A percentile compares a stretch with the other conserved stretches of the same genome.
phyloP scores from a whole-genome alignment of 306 rosid species.

The Fagus sylvatica region DNA sequence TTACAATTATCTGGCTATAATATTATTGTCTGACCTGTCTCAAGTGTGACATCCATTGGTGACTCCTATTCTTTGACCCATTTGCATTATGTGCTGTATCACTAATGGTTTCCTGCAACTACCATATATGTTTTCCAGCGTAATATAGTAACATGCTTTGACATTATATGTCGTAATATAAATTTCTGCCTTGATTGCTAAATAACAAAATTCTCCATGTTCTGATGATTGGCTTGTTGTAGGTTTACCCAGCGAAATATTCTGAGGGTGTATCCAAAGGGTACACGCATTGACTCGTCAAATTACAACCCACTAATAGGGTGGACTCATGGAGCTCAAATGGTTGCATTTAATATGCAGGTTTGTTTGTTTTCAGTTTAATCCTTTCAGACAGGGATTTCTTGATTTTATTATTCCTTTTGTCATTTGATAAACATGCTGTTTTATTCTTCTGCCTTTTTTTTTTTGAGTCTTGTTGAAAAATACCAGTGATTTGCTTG shows the following conservation, averaged over 20 bases:
- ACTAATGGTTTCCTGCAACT: not conserved
- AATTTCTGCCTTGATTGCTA: not conserved
- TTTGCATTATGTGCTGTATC: conserved; percentile 4
- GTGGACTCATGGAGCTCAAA: conserved; percentile 98
- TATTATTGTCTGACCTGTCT: not conserved
- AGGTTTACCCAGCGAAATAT: conserved; percentile 96
- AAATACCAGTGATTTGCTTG: not conserved
- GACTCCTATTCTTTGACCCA: conserved; percentile 9
- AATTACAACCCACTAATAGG: conserved; percentile 95
- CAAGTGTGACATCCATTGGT: conserved; percentile 8
- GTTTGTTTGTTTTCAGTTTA: conserved; percentile 33
- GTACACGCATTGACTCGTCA: conserved; percentile 89
- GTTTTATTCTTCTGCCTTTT: not conserved
- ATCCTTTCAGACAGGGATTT: not conserved
- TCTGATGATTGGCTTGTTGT: conserved; percentile 24
- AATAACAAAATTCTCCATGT: not conserved
- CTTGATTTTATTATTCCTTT: not conserved
- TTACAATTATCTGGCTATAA: not conserved
- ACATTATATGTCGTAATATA: not conserved
- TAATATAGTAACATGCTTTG: conserved; percentile 15
- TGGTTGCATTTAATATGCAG: conserved; percentile 99
- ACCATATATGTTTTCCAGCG: not conserved
- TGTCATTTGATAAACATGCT: not conserved
- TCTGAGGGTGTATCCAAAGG: conserved; percentile 94
- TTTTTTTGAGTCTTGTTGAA: not conserved